phyloP scores from a whole-genome alignment of 257 asterid genomes.

The Forsythia suspensa region DNA sequence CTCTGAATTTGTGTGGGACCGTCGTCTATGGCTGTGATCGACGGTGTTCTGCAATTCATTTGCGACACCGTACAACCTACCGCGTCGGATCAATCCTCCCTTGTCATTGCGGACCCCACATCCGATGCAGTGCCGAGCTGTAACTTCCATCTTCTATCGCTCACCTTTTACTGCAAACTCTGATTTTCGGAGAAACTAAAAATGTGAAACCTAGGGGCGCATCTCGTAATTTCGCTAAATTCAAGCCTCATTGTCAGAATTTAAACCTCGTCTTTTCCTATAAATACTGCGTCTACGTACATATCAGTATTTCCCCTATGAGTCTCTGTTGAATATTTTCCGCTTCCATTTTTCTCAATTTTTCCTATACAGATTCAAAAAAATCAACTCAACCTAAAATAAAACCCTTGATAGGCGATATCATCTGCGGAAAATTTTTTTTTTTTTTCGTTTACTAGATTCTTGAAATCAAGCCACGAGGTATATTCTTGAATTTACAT shows the following conservation, averaged over 20 bases:
- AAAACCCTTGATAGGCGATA: too few species aligned
- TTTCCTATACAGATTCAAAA: constrained; percentile 2
- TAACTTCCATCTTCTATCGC: constrained; percentile 21
- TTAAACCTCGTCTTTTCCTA: constrained; percentile 21
- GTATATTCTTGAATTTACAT: constrained; percentile 40
- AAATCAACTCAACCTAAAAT: background rate
- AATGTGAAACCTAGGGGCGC: constrained; percentile 18
- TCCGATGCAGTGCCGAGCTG: constrained; percentile 33
- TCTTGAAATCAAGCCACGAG: constrained; percentile 29
- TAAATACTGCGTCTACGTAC: constrained; percentile 27
- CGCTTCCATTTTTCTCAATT: background rate
- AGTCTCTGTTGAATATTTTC: background rate
- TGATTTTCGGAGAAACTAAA: background rate
- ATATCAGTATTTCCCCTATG: background rate
- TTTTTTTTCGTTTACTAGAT: background rate
- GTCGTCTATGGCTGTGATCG: background rate
- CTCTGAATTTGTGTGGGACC: background rate
- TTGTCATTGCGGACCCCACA: constrained; percentile 24
- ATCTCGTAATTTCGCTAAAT: constrained; percentile 24
- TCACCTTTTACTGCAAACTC: background rate
- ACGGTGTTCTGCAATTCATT: background rate
- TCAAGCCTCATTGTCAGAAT: constrained; percentile 30
- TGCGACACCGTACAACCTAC: background rate
- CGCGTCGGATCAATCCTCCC: background rate
- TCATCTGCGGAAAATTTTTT: too few species aligned